These are phyloP conservation scores for Globisporangium cederbergense DNA, from an alignment of 352 stramenopile species.

Conservation along the genomic window DNA sequence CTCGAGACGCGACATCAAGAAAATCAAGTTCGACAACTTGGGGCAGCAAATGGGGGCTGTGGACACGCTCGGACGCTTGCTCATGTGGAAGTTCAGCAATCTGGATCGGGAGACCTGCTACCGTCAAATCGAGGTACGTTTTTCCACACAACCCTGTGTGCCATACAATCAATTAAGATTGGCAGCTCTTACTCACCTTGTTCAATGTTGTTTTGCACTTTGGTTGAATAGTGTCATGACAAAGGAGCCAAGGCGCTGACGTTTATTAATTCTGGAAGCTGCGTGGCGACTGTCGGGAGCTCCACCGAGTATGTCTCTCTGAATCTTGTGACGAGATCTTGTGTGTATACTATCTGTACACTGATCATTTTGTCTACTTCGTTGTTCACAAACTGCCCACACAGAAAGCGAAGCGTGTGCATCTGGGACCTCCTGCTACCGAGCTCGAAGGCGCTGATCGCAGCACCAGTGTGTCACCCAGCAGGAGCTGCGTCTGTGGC, in stretches of 20 bases:
- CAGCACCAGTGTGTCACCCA: conserved; percentile 67
- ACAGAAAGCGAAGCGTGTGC: conserved; percentile 78
- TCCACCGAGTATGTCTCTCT: conserved; percentile 62
- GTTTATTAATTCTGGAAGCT: conserved; percentile 81
- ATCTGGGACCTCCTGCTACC: conserved; percentile 83
- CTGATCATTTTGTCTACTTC: not conserved
- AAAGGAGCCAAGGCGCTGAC: conserved; percentile 74
- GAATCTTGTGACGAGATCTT: not conserved
- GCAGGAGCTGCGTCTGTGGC: conserved; percentile 67
- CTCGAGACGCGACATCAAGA: conserved; percentile 63
- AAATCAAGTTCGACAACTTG: conserved; percentile 74
- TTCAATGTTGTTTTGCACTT: not conserved
- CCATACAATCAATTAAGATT: not conserved
- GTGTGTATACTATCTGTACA: conserved; percentile 7
- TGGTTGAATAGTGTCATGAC: conserved; percentile 60
- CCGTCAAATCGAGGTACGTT: conserved; percentile 49
- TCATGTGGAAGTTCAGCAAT: conserved; percentile 81
- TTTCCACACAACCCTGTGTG: too few relatives aligned
- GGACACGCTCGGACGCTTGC: conserved; percentile 61
- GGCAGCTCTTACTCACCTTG: not conserved
- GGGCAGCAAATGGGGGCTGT: conserved; percentile 83
- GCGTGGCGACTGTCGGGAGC: conserved; percentile 64
- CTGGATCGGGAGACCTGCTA: conserved; percentile 68
- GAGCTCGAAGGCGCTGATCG: conserved; percentile 66
- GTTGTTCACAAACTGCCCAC: not conserved